Evolutionary conservation across 768 basidiomycete genomes (phyloP), one percentile per base, ranked within the genome.

Genomic region (Mycena haematopus): DNA sequence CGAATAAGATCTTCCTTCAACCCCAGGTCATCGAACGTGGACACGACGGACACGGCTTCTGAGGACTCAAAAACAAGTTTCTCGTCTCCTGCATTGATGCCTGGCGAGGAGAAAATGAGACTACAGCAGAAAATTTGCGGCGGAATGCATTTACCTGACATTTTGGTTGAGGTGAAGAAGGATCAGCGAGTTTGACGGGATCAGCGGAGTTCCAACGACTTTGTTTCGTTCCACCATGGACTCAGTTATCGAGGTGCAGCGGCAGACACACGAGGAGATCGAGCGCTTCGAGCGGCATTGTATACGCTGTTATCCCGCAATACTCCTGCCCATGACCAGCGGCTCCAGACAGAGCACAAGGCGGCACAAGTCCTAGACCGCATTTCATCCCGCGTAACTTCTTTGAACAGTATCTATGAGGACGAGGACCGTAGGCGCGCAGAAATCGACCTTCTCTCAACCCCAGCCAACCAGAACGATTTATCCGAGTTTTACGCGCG

Each of bases 31-130:
- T 94, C 92, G 72, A 94, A 94, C 7, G 93, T 93, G 50, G 91
- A 92, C 68, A 96, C 85, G 47, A 93, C 92, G 29, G 90, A 89
- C 67, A 97, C 89, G 14, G 92, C 89, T 77, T 96, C 95, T 46
- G 94, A 95, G 45, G 95, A 96, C 78, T 96, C 95, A 68, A 96
- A 96, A 4, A 96, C 89, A 65, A 96, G 89, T 91, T 95, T 95
- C 36, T 96, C 94, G 82, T 97, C 95, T 67, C 92, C 92, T 62
- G 88, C 69, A 76, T 88, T 92, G 69, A 95, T 88, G 62, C 91
- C 91, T 74, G 91, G 42, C 2, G 11, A 22, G 11, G 44, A 45
- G 11, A 45, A 31, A 45, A 45, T 22, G 7, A 45, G 22, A 3
- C 44, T 13, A 22, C 11, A 45, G 44, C 21, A 21, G 21, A 11